Base-by-base conservation (phyloP, 179 eudicot genomes). In the Silene coronaria region DNA sequence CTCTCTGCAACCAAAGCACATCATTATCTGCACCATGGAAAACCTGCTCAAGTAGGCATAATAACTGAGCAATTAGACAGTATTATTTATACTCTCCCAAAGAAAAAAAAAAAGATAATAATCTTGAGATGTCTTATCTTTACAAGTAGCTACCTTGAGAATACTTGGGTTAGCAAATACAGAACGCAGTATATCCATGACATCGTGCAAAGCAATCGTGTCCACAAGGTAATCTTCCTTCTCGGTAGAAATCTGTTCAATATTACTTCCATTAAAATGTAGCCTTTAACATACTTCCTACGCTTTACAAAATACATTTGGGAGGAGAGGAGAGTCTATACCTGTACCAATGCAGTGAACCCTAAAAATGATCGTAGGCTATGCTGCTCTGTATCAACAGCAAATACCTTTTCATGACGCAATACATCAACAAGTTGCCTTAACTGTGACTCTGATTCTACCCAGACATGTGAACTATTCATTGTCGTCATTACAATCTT, bases 21-120 rank as follows among this genome's bases (percentile, higher is more conserved):
- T 95, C 99, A 77, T 89, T 95, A 78, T 95, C 97, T 27, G 97
- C 89, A 63, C 99, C 99, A 77, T 95, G 97, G 81, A 95, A 93
- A 58, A 95, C 99, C 99, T 95, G 80, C 62, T 74, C 27, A 70
- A 79, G 57, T 48, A 76, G 16, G 42, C 70, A 71, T 4, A 12
- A 65, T 26, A 75, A 22, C 57, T 65, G 21, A 51, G 51, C 51
- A 66, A 75, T 11, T 28, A 13, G 28, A 30, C 51, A 51, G 32
- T 21, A 21, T 42, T 42, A 42, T 51, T 14, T 16, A 53, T 53
- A 53, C 14, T 62, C 32, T 62, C 16, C 34, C 34, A 27, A 26
- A 28, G 11, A 26, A 26, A 24, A 24, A 24, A 23, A 60, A 61
- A 14, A 51, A 51, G n/a, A 53, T 53, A 53, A 53, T 16, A 53